Evolutionary conservation across 192 early-diverging fungal genomes (phyloP), one percentile per base, ranked within the genome.

Genomic region (Chytriomyces sp.): DNA sequence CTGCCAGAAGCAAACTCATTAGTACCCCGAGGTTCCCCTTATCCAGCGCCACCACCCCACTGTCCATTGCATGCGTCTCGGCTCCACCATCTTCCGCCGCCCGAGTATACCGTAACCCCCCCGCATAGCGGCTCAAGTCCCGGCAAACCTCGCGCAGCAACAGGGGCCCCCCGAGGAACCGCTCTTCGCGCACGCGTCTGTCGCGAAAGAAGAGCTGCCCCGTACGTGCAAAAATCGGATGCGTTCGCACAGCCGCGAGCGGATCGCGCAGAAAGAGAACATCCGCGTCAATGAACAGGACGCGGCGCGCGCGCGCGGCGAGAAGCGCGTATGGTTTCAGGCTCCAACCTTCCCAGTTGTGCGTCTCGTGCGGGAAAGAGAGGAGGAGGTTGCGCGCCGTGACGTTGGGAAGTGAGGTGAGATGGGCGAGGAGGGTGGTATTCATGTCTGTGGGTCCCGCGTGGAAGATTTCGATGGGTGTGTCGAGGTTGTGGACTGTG

Each of bases 131-230:
- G n/a, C n/a, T n/a, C n/a, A n/a, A n/a, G n/a, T n/a, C n/a, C n/a
- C n/a, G n/a, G n/a, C n/a, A n/a, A n/a, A n/a, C n/a, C n/a, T n/a
- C n/a, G n/a, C n/a, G n/a, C n/a, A n/a, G n/a, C n/a, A n/a, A n/a
- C n/a, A n/a, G n/a, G n/a, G n/a, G n/a, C n/a, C n/a, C n/a, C n/a
- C n/a, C n/a, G n/a, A n/a, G n/a, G n/a, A n/a, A n/a, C n/a, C n/a
- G n/a, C 10, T 5, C 5, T 12, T 52, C 32, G 5, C 19, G 33
- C 26, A 54, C 25, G 33, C 6, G 5, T 4, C 52, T n/a, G 33
- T 68, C 65, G 14, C 36, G 44, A 34, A 33, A 52, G 38, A 52
- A 55, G 3, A 68, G 38, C 65, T 68, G 65, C 19, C 52, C 65
- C 4, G 17, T 55, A 7, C 33, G 17, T 68, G 10, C n/a, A 36